These are phyloP conservation scores for Salvia sclarea DNA, from an alignment of 305 asterid species.

Conservation along the genomic window DNA sequence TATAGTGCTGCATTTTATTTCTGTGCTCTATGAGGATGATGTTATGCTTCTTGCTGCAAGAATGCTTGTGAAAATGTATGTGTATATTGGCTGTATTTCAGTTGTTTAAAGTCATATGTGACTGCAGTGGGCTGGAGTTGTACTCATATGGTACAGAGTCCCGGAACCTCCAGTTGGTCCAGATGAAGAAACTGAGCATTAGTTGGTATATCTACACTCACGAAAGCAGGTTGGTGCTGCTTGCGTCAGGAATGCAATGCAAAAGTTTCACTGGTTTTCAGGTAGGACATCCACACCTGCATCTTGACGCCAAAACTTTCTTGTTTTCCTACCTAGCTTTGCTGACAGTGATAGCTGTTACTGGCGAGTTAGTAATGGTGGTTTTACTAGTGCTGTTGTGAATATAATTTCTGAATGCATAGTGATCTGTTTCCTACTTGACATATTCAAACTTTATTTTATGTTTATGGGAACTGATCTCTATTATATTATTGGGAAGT, in stretches of 20 bases:
- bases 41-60: constrained; percentile 27
- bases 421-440: background rate
- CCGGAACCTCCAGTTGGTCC: constrained; percentile 66
- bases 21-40: constrained; percentile 5
- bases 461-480: constrained; percentile 4
- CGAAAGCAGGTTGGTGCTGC: constrained; percentile 96
- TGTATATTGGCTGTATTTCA: constrained; percentile 24
- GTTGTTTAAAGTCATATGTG: constrained; percentile 33
- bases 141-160: constrained; percentile 54
- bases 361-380: constrained; percentile 12
- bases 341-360: constrained; percentile 8
- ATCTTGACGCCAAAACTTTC: constrained; percentile 25
- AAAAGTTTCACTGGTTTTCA: constrained; percentile 87
- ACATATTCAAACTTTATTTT: background rate
- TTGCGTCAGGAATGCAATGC: constrained; percentile 92
- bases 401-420: background rate
- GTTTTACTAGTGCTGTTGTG: background rate
- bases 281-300: constrained; percentile 48
- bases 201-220: constrained; percentile 94
- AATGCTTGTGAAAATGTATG: constrained; percentile 16
- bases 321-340: constrained; percentile 17
- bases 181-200: constrained; percentile 67
- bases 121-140: constrained; percentile 84
- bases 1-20: background rate
- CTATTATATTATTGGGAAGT: constrained; percentile 21